A percentile compares a stretch with the other conserved stretches of the same genome.
These are phyloP conservation scores for Juglanconis sp. DNA, from an alignment of 2,329 filamentous ascomycete genomes.

Conservation along the genomic window DNA sequence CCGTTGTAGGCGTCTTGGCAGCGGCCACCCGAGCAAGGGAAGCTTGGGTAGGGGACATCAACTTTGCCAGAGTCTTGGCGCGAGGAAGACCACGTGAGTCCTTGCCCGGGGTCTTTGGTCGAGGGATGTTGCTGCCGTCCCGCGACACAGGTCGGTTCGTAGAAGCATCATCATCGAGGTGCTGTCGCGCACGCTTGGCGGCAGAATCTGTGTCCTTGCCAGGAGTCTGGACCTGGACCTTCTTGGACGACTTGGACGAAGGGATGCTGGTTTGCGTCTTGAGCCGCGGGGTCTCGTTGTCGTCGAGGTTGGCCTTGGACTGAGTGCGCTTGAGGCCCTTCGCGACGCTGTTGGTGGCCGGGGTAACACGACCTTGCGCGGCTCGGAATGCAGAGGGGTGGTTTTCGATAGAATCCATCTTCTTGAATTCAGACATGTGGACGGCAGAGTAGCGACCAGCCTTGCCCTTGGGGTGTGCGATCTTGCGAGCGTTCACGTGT, in stretches of 20 bases:
- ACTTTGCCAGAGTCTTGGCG: conserved; percentile 49
- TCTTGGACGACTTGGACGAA: conserved; percentile 27
- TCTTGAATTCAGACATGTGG: conserved; percentile 87
- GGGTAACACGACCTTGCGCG: conserved; percentile 51
- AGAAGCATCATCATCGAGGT: conserved; percentile 66
- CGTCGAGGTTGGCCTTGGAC: conserved; percentile 56
- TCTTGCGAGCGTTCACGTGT: conserved; percentile 57
- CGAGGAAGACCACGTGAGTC: conserved; percentile 35
- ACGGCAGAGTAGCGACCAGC: conserved; percentile 76
- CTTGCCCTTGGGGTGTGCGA: conserved; percentile 77
- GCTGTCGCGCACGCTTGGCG: conserved; percentile 70
- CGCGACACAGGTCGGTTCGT: conserved; percentile 58
- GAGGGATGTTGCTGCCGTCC: conserved; percentile 47
- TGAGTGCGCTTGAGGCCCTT: conserved; percentile 51
- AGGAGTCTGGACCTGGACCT: conserved; percentile 27
- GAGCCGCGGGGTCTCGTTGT: conserved; percentile 46
- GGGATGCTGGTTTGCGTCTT: conserved; percentile 35
- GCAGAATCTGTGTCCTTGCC: conserved; percentile 37
- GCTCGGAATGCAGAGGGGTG: conserved; percentile 77
- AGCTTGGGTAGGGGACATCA: conserved; percentile 77
- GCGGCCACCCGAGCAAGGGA: conserved; percentile 62
- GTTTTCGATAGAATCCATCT: conserved; percentile 93
- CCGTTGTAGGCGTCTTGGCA: conserved; percentile 47
- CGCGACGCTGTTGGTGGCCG: conserved; percentile 28
- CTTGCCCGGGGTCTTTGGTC: conserved; percentile 43